Percentiles rank a stretch among this genome's conserved stretches.
These are phyloP conservation scores for Aspergillus diversus DNA, from an alignment of 495 filamentous ascomycete genomes.

Conservation along the genomic window DNA sequence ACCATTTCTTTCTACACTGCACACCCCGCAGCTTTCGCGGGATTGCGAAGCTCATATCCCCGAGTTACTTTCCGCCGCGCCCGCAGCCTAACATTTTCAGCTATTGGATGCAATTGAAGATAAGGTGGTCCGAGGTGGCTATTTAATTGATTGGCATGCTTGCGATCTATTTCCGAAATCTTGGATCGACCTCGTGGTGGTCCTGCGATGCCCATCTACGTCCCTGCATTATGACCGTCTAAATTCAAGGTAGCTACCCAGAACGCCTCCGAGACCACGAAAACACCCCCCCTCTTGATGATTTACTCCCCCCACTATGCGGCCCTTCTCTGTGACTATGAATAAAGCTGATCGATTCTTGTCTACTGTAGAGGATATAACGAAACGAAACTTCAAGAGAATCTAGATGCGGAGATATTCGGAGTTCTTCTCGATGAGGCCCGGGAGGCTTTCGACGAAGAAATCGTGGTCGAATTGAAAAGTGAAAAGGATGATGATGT, in stretches of 20 bases:
- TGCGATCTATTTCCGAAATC: conserved; percentile 93
- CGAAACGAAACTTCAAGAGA: conserved; percentile 90
- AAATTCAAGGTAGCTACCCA: conserved; percentile 59
- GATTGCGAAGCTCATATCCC: too few relatives aligned
- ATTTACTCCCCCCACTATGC: background rate
- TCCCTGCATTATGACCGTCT: conserved; percentile 82
- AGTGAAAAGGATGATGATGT: conserved; percentile 83
- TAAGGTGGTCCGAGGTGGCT: conserved; percentile 76
- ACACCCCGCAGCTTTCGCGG: too few relatives aligned
- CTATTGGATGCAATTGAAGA: conserved; percentile 89
- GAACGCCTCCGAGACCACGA: conserved; percentile 6
- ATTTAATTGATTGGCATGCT: conserved; percentile 97
- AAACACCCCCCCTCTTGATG: background rate
- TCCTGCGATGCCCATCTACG: conserved; percentile 77
- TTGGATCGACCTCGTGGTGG: conserved; percentile 95
- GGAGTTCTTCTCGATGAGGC: conserved; percentile 92
- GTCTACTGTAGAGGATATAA: conserved; percentile 63
- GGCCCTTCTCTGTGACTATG: background rate
- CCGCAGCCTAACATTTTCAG: conserved; percentile 42
- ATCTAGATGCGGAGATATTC: conserved; percentile 97
- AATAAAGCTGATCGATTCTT: conserved; percentile 10
- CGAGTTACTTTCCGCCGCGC: too few relatives aligned
- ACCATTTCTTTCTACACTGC: conserved; percentile 14
- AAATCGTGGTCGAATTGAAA: conserved; percentile 86
- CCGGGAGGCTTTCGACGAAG: conserved; percentile 79